These are phyloP conservation scores for Digitaria exilis DNA, from an alignment of 202 grass and related monocot genomes.

Conservation along the genomic window DNA sequence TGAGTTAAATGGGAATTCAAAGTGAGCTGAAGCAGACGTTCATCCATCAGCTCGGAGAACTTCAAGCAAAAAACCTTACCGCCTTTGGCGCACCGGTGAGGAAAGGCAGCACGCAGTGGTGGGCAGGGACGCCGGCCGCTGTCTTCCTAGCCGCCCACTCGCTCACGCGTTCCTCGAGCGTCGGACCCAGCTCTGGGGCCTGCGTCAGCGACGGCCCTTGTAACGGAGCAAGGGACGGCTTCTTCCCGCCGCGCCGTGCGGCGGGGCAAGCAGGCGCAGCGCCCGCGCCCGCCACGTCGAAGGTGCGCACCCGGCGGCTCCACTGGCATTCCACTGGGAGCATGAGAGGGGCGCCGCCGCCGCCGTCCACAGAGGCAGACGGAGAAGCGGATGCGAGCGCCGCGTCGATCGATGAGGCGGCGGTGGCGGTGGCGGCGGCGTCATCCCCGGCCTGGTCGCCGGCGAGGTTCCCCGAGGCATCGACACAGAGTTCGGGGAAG, in stretches of 20 bases:
- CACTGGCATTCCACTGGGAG: conserved; percentile 29
- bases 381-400: background rate
- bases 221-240: conserved; percentile 2
- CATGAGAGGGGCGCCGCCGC: background rate
- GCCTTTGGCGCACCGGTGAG: conserved; percentile 61
- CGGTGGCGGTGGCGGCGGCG: background rate
- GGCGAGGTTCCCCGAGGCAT: background rate
- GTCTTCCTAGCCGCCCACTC: conserved; percentile 68
- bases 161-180: conserved; percentile 47
- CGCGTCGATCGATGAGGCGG: background rate
- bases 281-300: conserved; percentile 21
- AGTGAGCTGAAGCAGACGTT: background rate
- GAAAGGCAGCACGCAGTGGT: conserved; percentile 68
- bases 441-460: conserved; percentile 21
- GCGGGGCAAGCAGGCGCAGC: conserved; percentile 22
- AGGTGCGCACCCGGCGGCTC: conserved; percentile 35
- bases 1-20: background rate
- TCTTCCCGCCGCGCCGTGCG: conserved; percentile 31
- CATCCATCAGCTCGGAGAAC: background rate
- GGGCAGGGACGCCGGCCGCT: conserved; percentile 38
- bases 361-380: background rate
- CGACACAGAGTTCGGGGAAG: conserved; percentile 7
- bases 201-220: background rate
- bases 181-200: background rate
- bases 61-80: conserved; percentile 48